Evolutionary conservation across 2,329 filamentous ascomycete species (phyloP), one percentile per base, ranked within the genome.

Genomic region (Botrytis byssoidea): DNA sequence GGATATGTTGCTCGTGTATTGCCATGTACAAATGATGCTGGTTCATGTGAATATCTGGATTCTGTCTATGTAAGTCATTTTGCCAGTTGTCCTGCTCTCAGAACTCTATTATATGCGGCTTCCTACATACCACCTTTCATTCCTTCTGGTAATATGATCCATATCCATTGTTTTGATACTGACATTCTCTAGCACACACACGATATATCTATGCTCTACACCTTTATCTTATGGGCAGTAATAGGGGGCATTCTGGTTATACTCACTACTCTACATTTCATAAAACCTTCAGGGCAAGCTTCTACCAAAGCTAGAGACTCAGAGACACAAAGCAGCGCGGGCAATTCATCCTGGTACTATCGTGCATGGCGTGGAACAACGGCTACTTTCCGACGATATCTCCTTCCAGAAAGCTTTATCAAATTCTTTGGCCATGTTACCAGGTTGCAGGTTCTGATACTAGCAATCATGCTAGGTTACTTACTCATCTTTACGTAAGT

Each of bases 391-490:
- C 75, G 77, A 65, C 74, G 83, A 44, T 86, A 87, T 77, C 83
- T 94, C 4, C 86, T 94, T 2, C 88, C 89, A 0, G 90, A 93
- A 77, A 85, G 86, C 4, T 81, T 86, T 4, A 83, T 85, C 29
- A 77, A 81, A 32, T 77, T 93, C 70, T 93, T 94, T 76, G 91
- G 92, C 42, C 86, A 88, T 74, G 89, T 90, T 2, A 92, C 90
- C 0, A 86, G 91, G 32, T 84, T 93, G 10, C 92, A 94, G 79
- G 85, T 94, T 5, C 78, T 89, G 35, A 84, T 92, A 42, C 83
- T 94, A 3, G 80, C 85, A 0, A 81, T 88, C 16, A 81, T 94
- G 1, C 80, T 85, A 1, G 86, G 79, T 2, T 94, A 95, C 78
- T 83, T 94, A 0, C 83, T 88, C 63, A 83, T 94, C 75, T 93